phyloP scores from a whole-genome alignment of 441 rosid species.

The Euphorbia celastroides region DNA sequence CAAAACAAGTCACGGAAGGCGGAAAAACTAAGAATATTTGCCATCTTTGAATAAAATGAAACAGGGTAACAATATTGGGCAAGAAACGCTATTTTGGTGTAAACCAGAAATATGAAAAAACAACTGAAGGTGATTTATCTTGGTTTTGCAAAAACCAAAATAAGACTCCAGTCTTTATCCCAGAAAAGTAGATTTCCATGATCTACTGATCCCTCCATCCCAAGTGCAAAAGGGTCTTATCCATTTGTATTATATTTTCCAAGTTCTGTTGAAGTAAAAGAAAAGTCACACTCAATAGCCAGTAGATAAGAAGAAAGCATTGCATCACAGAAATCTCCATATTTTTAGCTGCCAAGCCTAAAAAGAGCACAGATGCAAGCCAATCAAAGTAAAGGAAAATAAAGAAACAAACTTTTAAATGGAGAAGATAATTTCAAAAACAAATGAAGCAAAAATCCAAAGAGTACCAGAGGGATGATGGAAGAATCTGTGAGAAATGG shows the following conservation, averaged over 20 bases:
- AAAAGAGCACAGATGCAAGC: slow-evolving; percentile 5
- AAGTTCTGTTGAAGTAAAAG: not conserved
- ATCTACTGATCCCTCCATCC: not conserved
- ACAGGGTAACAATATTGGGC: slow-evolving; percentile 6
- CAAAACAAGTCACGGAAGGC: not conserved
- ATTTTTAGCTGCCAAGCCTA: slow-evolving; percentile 7
- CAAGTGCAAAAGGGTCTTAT: slow-evolving; percentile 3
- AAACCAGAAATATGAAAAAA: not conserved
- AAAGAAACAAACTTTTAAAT: not conserved
- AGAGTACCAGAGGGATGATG: slow-evolving; percentile 49
- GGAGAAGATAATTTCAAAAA: not conserved
- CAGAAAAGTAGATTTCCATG: slow-evolving; percentile 16
- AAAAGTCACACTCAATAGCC: not conserved
- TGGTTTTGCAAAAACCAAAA: slow-evolving; percentile 10
- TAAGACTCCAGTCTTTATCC: slow-evolving; percentile 14
- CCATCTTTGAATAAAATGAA: not conserved
- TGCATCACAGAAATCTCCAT: not conserved
- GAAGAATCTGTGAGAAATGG: slow-evolving; percentile 52
- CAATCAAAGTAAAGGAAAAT: not conserved
- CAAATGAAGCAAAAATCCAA: not conserved
- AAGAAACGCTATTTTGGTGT: slow-evolving; percentile 2
- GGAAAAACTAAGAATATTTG: no score
- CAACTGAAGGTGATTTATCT: not conserved
- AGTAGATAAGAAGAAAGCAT: not conserved
- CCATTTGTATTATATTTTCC: not conserved